A percentile compares a stretch with the other conserved stretches of the same genome.
Conservation (phyloP, 352 stramenopile genomes). For the Globisporangium uncinulatum region DNA sequence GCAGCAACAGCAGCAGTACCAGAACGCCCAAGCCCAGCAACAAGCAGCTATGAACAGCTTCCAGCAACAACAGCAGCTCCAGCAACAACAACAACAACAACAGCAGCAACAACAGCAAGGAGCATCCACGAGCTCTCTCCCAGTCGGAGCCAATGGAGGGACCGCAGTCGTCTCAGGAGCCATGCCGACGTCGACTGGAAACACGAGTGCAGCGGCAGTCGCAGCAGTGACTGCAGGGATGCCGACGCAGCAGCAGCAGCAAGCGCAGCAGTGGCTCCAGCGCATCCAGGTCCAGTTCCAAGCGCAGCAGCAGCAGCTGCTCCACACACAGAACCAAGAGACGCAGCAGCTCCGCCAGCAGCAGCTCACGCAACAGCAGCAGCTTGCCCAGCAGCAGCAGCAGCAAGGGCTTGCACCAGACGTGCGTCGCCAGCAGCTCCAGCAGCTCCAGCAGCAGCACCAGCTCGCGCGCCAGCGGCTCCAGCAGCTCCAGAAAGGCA, state of each 20-base stretch:
- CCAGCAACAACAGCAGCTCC: conserved; percentile 12
- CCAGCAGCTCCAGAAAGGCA: conserved; percentile 73
- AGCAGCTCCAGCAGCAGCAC: conserved; percentile 76
- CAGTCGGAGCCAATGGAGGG: conserved; percentile 6
- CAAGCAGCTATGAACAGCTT: conserved; percentile 7
- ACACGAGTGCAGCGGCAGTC: conserved; percentile 5
- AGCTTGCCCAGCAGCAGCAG: conserved; percentile 63
- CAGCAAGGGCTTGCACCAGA: conserved; percentile 57
- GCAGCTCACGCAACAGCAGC: conserved; percentile 71
- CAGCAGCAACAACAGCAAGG: conserved; percentile 13
- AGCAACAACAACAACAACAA: no score
- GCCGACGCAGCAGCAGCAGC: conserved; percentile 44
- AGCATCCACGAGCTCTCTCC: conserved; percentile 2
- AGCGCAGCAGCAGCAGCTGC: conserved; percentile 62
- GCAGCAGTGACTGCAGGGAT: conserved; percentile 16
- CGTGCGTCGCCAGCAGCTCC: conserved; percentile 55
- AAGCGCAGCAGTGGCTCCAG: conserved; percentile 78
- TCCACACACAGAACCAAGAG: conserved; percentile 75
- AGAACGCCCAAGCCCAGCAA: conserved; percentile 14
- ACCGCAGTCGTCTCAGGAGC: conserved; percentile 8
- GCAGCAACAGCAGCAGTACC: conserved; percentile 22
- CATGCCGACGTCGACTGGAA: conserved; percentile 2
- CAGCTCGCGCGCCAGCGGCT: conserved; percentile 55
- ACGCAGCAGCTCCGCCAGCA: conserved; percentile 71
- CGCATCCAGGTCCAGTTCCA: conserved; percentile 80